Percentiles rank a stretch among this genome's conserved stretches.
Evolutionary conservation across 2,329 filamentous ascomycete genomes (phyloP).

Genomic region (Ascochyta pisi): DNA sequence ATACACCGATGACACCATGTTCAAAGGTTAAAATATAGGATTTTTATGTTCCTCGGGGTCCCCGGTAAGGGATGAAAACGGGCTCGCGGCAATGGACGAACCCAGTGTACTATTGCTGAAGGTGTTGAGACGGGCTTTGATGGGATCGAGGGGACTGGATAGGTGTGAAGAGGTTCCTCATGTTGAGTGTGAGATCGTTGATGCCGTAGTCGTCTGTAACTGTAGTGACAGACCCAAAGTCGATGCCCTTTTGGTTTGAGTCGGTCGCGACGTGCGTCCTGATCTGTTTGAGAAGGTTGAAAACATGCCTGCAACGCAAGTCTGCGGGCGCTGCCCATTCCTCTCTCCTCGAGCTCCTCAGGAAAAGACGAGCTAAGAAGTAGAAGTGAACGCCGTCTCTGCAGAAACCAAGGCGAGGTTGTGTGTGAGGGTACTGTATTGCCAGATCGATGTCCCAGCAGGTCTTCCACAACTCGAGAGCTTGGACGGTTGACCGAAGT

Average conservation of each 20-base stretch:
- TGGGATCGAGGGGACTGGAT: conserved; percentile 42
- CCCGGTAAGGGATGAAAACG: neutral
- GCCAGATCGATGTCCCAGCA: conserved; percentile 75
- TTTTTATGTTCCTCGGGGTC: conserved; percentile 4
- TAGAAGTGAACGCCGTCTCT: conserved; percentile 76
- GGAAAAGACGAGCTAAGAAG: conserved; percentile 71
- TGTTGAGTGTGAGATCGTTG: conserved; percentile 70
- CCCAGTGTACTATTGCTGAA: neutral
- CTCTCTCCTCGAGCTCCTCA: conserved; percentile 63
- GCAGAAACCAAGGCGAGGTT: conserved; percentile 71
- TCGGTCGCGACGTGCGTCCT: conserved; percentile 68
- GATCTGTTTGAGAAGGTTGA: conserved; percentile 66
- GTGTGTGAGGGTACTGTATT: conserved; percentile 69
- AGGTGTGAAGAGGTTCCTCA: conserved; percentile 74
- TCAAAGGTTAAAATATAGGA: conserved; percentile 20
- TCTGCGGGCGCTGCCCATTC: conserved; percentile 66
- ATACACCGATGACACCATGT: conserved; percentile 30
- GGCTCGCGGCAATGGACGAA: neutral
- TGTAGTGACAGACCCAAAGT: conserved; percentile 71
- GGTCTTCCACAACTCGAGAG: conserved; percentile 74
- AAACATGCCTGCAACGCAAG: conserved; percentile 65
- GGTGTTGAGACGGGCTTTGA: conserved; percentile 8
- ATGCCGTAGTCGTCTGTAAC: conserved; percentile 72
- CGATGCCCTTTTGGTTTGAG: conserved; percentile 69
- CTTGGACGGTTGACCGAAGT: conserved; percentile 56